Conservation (phyloP, 208 protist species). For the Trypanosomatidae sp. region DNA sequence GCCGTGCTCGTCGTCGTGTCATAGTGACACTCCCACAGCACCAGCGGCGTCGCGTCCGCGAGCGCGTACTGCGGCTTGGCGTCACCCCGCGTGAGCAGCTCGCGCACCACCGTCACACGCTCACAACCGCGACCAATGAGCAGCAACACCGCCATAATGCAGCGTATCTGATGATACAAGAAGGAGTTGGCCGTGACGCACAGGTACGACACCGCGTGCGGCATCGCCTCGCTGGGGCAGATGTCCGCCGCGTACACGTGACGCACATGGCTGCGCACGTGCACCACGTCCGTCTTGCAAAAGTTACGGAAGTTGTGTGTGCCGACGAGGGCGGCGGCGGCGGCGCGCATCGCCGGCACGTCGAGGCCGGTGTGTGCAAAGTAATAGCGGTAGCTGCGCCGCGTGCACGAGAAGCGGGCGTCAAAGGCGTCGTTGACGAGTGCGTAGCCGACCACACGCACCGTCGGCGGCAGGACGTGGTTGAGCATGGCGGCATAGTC, state of each 20-base stretch:
- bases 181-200: slow-evolving; percentile 91
- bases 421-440: slow-evolving; percentile 86
- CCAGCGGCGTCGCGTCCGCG: slow-evolving; percentile 59
- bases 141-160: slow-evolving; percentile 91
- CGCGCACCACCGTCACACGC: slow-evolving; percentile 31
- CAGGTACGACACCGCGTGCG: slow-evolving; percentile 72
- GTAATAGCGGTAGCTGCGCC: slow-evolving; percentile 88
- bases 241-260: slow-evolving; percentile 54
- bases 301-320: slow-evolving; percentile 97
- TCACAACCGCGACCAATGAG: slow-evolving; percentile 72
- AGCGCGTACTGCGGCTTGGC: slow-evolving; percentile 63
- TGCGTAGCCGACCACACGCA: slow-evolving; percentile 90
- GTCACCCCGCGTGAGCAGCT: slow-evolving; percentile 53
- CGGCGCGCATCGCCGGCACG: slow-evolving; percentile 85
- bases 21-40: slow-evolving; percentile 79
- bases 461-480: slow-evolving; percentile 84
- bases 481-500: slow-evolving; percentile 95
- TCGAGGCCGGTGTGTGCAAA: slow-evolving; percentile 75
- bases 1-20: not conserved
- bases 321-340: slow-evolving; percentile 73
- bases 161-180: slow-evolving; percentile 95
- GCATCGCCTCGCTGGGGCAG: slow-evolving; percentile 24
- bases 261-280: slow-evolving; percentile 85
- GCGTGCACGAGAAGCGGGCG: slow-evolving; percentile 81
- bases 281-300: slow-evolving; percentile 93